Evolutionary conservation across 2,329 filamentous ascomycete species (phyloP), one percentile per base, ranked within the genome.

Genomic region (Penicillium sumatraense): DNA sequence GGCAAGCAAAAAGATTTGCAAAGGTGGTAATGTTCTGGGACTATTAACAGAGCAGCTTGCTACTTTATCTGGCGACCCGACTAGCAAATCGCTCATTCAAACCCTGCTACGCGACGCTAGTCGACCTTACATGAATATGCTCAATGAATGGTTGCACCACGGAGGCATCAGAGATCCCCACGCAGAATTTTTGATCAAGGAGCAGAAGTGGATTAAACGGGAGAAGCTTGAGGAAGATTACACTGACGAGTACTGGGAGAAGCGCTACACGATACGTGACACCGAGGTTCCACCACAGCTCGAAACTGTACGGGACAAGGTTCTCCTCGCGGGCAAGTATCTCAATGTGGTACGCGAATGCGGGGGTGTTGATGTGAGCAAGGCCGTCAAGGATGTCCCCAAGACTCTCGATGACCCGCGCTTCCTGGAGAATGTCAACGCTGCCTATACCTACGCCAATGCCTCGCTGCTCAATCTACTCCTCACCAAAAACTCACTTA

Each of bases 241-340:
- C 68, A 99, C 93, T 0, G 95, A 99, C 72, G 95, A 99, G 69
- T 99, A 99, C 74, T 99, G 95, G 95, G 95, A 99, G 72, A 91
- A 96, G 69, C 85, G 95, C 60, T 99, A 99, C 71, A 98, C 95
- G 4, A 89, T 99, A 59, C 88, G 95, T 56, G 91, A 96, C 58
- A 87, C 91, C 46, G 90, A 96, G 57, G 88, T 98, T 1, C 95
- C 95, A 3, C 93, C 93, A 8, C 95, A 99, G 70, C 83, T 99
- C 4, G 89, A 95, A 70, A 87, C 85, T 24, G 89, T 98, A 63
- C 95, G 95, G 71, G 93, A 96, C 64, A 97, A 97, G 74, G 93
- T 98, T 1, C 81, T 99, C 2, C 82, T 99, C 29, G 95, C 95
- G 16, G 95, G 95, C 35, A 99, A 99, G 73, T 99, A 99, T 70